Evolutionary conservation across 2,329 filamentous ascomycete species (phyloP).

Genomic region (Trichoderma sp.): DNA sequence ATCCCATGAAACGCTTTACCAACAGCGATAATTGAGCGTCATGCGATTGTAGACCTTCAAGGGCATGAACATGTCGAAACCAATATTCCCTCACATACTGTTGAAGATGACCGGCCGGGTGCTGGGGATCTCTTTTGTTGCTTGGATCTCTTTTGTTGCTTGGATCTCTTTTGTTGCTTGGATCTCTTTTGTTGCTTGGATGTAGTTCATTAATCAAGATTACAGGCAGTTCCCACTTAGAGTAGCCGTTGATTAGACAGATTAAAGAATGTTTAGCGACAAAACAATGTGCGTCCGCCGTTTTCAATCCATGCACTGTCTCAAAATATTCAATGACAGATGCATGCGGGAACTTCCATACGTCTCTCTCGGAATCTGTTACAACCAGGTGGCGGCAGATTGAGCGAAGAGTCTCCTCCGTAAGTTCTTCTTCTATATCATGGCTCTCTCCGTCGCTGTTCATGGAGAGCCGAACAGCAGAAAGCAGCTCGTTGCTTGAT

Average conservation of each 20-base stretch:
- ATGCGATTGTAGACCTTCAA: not conserved
- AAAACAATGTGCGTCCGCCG: not conserved
- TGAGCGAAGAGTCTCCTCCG: not conserved
- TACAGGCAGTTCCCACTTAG: not conserved
- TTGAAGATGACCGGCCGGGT: not conserved
- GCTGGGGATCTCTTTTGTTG: not conserved
- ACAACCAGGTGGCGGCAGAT: conserved; percentile 5
- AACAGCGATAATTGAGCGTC: not conserved
- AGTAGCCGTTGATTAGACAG: not conserved
- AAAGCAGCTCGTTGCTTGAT: not conserved
- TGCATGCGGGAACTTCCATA: conserved; percentile 10
- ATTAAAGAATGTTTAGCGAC: not conserved
- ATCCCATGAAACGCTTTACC: not conserved
- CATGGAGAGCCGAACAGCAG: not conserved
- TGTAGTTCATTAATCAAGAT: no score
- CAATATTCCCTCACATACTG: not conserved
- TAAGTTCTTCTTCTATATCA: not conserved
- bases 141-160: not conserved
- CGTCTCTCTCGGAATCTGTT: not conserved
- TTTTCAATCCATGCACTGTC: not conserved
- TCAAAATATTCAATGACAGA: conserved; percentile 13
- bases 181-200: not conserved
- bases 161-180: not conserved
- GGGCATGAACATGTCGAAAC: not conserved
- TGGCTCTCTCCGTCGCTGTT: not conserved